These are phyloP conservation scores for Dinochytrium kinnereticum DNA, from an alignment of 371 early-diverging fungal species.

Conservation along the genomic window DNA sequence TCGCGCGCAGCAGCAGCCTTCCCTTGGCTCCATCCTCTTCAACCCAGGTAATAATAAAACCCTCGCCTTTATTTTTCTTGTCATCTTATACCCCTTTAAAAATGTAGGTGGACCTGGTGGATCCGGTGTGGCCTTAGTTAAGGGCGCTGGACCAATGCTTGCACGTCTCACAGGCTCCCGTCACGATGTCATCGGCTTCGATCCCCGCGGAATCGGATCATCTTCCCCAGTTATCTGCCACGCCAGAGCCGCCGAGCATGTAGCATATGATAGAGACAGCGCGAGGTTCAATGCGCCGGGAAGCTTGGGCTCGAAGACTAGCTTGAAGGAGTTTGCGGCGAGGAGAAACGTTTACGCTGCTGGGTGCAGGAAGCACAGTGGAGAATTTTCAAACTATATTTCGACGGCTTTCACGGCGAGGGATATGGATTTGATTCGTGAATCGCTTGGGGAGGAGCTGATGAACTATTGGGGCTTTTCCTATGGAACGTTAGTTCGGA, in stretches of 20 bases:
- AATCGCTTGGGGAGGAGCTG: conserved; percentile 31
- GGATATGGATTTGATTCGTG: conserved; percentile 42
- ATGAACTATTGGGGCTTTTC: conserved; percentile 44
- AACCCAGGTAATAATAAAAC: conserved; percentile 21
- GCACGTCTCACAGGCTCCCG: conserved; percentile 29
- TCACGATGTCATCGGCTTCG: conserved; percentile 48
- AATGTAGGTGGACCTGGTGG: conserved; percentile 29
- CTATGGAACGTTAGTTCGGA: conserved; percentile 38
- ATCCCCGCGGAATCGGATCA: conserved; percentile 7
- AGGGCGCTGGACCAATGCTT: conserved; percentile 17
- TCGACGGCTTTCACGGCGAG: conserved; percentile 44
- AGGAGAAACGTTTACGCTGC: conserved; percentile 2
- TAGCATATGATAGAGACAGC: not conserved
- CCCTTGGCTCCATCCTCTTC: conserved; percentile 13
- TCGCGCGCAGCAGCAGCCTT: not conserved
- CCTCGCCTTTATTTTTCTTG: too few relatives aligned
- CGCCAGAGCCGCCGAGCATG: conserved; percentile 12
- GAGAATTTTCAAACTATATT: conserved; percentile 26
- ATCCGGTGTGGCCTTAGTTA: not conserved
- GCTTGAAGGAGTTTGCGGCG: conserved; percentile 12
- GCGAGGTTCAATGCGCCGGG: not conserved
- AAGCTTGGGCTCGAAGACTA: not conserved
- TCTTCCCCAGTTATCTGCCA: conserved; percentile 29
- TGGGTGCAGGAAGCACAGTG: conserved; percentile 32
- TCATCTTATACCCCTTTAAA: not conserved